Base-by-base conservation (phyloP, 2,329 filamentous ascomycete genomes). In the Colletotrichum tamarilloi region DNA sequence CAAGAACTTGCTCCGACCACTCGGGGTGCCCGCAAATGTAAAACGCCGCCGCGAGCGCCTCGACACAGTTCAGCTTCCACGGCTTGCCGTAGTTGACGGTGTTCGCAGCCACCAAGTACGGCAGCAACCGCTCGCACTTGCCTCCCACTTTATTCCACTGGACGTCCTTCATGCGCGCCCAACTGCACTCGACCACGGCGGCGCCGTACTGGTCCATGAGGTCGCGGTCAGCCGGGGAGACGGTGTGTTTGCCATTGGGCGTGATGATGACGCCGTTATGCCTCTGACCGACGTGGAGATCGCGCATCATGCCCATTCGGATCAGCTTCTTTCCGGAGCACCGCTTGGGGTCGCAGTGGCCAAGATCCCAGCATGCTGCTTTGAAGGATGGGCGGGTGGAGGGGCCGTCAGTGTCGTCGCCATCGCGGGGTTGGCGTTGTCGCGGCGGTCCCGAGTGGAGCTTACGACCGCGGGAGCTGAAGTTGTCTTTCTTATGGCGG, bases 281-380 rank as follows among this genome's bases (percentile, higher is more conserved):
- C 77, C 96, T 95, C 84, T 98, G 95, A 66, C 97, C 97, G 68
- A 98, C 88, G 79, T 96, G 92, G 67, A 99, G 89, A 79, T 97
- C 94, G 77, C 97, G 93, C 95, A 99, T 98, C 79, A 98, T 87
- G 3, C 96, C 96, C 68, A 97, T 90, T 76, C 93, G 92, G 90
- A 99, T 98, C 42, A 99, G 89, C 75, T 94, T 92, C 86, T 99
- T 99, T 38, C 97, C 97, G 0, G 95, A 98, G 84, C 97, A 99
- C 77, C 96, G 89, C 83, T 98, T 98, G 9, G 96, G 95, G 80
- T 99, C 97, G 86, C 97, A 99, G 85, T 99, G 97, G 75, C 95
- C 96, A 42, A 99, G 88, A 80, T 99, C 97, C 97, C 97, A 99
- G 82, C 96, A 98, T 72, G 96, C 97, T 62, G 97, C 96, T 84